phyloP scores from a whole-genome alignment of 2,329 filamentous ascomycete species.

The Pyricularia pennisetigena region DNA sequence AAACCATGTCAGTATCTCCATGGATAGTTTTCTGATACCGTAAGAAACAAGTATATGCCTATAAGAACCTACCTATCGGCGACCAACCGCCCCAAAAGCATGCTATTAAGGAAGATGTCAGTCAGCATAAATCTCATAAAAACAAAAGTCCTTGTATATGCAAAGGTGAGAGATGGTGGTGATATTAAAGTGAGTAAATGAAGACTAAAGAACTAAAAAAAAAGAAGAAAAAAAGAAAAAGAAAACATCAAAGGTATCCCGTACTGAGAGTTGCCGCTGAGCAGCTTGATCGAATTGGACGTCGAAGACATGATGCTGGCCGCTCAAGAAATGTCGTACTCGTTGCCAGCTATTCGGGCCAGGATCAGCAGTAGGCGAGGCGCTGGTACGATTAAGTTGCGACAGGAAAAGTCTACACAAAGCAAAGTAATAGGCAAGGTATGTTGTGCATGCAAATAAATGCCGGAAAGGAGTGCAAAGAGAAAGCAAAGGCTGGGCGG shows the following conservation, averaged over 20 bases:
- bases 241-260: background rate
- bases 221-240: background rate
- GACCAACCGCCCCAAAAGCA: constrained; percentile 2
- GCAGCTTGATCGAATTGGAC: constrained; percentile 7
- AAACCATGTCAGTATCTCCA: background rate
- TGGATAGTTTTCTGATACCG: background rate
- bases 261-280: constrained; percentile 6
- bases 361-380: background rate
- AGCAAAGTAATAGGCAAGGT: background rate
- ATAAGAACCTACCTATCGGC: background rate
- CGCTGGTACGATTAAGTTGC: background rate
- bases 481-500: background rate
- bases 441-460: background rate
- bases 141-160: background rate
- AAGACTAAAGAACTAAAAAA: background rate
- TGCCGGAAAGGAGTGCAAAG: background rate
- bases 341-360: background rate
- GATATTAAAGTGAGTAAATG: background rate
- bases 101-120: background rate
- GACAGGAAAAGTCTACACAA: background rate
- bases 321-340: background rate
- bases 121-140: background rate
- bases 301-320: constrained; percentile 2
- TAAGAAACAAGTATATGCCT: background rate
- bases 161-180: no score